Evolutionary conservation across 345 rosid genomes (phyloP).

Genomic region (Brassica rapa): DNA sequence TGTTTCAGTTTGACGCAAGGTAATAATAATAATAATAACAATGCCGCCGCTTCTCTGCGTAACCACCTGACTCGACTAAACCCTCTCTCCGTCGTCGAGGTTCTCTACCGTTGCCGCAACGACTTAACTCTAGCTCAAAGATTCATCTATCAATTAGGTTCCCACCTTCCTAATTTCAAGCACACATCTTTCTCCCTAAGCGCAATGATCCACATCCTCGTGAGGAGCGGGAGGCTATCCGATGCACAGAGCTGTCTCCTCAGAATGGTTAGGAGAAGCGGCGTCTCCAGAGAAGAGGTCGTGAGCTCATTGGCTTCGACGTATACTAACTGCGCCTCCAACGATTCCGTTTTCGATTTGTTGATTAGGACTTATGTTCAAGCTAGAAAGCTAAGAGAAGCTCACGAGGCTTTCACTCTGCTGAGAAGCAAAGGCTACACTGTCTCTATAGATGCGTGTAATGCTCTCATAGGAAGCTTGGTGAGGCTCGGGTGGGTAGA

Average conservation of each 20-base stretch:
- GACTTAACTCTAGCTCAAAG: slow-evolving; percentile 51
- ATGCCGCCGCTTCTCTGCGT: slow-evolving; percentile 30
- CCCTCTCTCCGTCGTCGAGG: slow-evolving; percentile 56
- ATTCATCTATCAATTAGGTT: slow-evolving; percentile 47
- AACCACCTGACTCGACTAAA: slow-evolving; percentile 47
- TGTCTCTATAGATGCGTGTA: slow-evolving; percentile 66
- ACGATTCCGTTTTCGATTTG: slow-evolving; percentile 63
- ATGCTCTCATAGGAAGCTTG: slow-evolving; percentile 69
- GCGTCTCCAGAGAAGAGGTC: slow-evolving; percentile 59
- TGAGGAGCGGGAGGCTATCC: slow-evolving; percentile 56
- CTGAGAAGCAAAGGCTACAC: slow-evolving; percentile 48
- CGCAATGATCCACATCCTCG: slow-evolving; percentile 63
- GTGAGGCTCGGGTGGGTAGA: slow-evolving; percentile 70
- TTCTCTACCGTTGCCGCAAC: slow-evolving; percentile 53
- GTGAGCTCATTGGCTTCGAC: slow-evolving; percentile 56
- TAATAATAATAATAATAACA: slow-evolving; percentile 4
- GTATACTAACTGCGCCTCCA: slow-evolving; percentile 36
- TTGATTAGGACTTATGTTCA: slow-evolving; percentile 72
- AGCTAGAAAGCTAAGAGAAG: slow-evolving; percentile 80
- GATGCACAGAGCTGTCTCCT: slow-evolving; percentile 78
- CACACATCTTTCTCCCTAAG: slow-evolving; percentile 64
- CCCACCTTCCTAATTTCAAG: slow-evolving; percentile 46
- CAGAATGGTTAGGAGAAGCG: slow-evolving; percentile 77
- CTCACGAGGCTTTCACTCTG: slow-evolving; percentile 46
- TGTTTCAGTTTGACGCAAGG: slow-evolving; percentile 56